Conservation (phyloP, 192 early-diverging fungal genomes). For the Backusella liffmaniae region DNA sequence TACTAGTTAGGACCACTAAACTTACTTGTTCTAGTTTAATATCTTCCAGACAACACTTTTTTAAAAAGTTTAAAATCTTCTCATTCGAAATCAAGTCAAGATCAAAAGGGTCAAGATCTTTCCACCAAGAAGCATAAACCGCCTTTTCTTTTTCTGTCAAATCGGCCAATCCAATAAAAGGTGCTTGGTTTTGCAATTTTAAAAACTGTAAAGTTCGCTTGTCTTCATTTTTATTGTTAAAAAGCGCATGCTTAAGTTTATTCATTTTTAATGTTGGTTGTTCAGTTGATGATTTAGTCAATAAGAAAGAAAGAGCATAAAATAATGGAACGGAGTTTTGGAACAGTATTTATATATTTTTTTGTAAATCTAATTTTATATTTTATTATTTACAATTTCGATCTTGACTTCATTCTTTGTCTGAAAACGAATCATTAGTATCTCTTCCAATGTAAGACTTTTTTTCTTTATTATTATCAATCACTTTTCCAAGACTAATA, state of each 20-base stretch:
- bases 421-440: neutral
- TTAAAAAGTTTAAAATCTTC: constrained; percentile 24
- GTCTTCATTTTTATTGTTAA: constrained; percentile 13
- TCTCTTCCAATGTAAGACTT: neutral
- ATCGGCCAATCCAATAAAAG: neutral
- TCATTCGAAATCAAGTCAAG: constrained; percentile 20
- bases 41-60: constrained; percentile 19
- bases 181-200: constrained; percentile 14
- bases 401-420: neutral
- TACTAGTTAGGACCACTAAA: neutral
- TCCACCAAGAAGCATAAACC: constrained; percentile 34
- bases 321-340: constrained; percentile 2
- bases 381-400: neutral
- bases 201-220: constrained; percentile 20
- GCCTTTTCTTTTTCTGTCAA: constrained; percentile 16
- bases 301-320: neutral
- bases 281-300: neutral
- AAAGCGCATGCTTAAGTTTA: constrained; percentile 15
- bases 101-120: constrained; percentile 36
- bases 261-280: constrained; percentile 9
- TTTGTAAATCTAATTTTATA: neutral
- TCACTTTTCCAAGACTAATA: neutral
- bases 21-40: constrained; percentile 30
- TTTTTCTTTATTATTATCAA: neutral
- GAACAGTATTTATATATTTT: neutral